Evolutionary conservation across 768 basidiomycete species (phyloP), one percentile per base, ranked within the genome.

Genomic region (Russula sp.): DNA sequence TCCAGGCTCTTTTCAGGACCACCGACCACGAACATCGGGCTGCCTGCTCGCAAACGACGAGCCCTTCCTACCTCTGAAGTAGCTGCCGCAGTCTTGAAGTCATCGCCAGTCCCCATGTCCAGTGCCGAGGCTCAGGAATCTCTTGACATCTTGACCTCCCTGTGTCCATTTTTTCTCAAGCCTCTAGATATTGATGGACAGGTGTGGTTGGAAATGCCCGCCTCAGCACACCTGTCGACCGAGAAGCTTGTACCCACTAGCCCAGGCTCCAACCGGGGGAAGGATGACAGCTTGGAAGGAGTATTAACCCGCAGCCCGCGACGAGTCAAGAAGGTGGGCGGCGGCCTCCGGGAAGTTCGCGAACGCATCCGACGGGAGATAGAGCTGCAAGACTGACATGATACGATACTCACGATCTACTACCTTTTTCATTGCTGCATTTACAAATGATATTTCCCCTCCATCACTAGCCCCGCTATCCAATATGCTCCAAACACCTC

Each of bases 111-210:
- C 7, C 89, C 90, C 8, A 83, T 90, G 64, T 92, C 90, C 20
- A 73, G 77, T 32, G 84, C 86, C 10, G 90, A 93, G 72, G 89
- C 90, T 1, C 81, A 79, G 49, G 88, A 92, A 69, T 90, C 88
- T 2, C 71, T 93, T 49, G 73, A 74, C 29, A 77, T 93, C 71
- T 77, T 93, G 54, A 76, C 79, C 18, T 77, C 79, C 45, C 74
- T 91, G 13, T 92, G 90, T 68, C 89, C 90, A 1, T 93, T 92
- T 75, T 93, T 92, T 77, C 72, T 93, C 55, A 83, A 79, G 69
- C 78, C 76, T 59, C 75, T 91, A 7, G 76, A 80, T 60, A 79
- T 91, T 22, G 80, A 75, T 11, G 81, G 84, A 38, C 77, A 80
- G 61, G 80, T 80, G 36, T 82, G 70, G 81, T 67, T 82, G 10